Evolutionary conservation across 2,329 filamentous ascomycete species (phyloP).

Genomic region (Colletotrichum salicis): DNA sequence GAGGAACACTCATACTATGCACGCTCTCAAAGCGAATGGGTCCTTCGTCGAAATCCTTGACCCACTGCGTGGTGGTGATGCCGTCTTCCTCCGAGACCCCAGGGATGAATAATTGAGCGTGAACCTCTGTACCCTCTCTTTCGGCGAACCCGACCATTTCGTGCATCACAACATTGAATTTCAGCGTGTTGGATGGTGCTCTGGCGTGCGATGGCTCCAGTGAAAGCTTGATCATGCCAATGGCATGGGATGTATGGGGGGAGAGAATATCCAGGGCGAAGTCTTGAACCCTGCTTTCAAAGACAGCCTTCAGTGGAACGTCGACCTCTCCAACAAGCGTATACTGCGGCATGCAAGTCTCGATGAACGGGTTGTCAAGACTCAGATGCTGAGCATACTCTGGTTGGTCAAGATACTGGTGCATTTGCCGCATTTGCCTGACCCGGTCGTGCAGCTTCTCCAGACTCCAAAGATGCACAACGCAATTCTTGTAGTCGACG

Average conservation of each 20-base stretch:
- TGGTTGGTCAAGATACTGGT: conserved; percentile 94
- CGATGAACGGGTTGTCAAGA: conserved; percentile 91
- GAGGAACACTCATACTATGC: conserved; percentile 94
- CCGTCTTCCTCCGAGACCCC: conserved; percentile 90
- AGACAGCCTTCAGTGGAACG: conserved; percentile 91
- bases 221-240: conserved; percentile 90
- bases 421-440: conserved; percentile 93
- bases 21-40: conserved; percentile 96
- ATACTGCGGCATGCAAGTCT: conserved; percentile 90
- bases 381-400: conserved; percentile 95
- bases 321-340: conserved; percentile 93
- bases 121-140: conserved; percentile 92
- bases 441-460: conserved; percentile 91
- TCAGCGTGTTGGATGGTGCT: conserved; percentile 89
- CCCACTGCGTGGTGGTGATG: conserved; percentile 94
- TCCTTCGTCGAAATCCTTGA: conserved; percentile 91
- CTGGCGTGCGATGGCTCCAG: conserved; percentile 93
- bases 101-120: conserved; percentile 96
- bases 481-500: conserved; percentile 86
- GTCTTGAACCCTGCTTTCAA: conserved; percentile 93
- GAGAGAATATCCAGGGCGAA: conserved; percentile 91
- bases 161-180: conserved; percentile 99
- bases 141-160: conserved; percentile 95
- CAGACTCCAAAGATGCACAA: conserved; percentile 93
- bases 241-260: conserved; percentile 88